Evolutionary conservation across 1,284 basidiomycete species (phyloP), one percentile per base, ranked within the genome.

Genomic region (Rhodotorula sp.): DNA sequence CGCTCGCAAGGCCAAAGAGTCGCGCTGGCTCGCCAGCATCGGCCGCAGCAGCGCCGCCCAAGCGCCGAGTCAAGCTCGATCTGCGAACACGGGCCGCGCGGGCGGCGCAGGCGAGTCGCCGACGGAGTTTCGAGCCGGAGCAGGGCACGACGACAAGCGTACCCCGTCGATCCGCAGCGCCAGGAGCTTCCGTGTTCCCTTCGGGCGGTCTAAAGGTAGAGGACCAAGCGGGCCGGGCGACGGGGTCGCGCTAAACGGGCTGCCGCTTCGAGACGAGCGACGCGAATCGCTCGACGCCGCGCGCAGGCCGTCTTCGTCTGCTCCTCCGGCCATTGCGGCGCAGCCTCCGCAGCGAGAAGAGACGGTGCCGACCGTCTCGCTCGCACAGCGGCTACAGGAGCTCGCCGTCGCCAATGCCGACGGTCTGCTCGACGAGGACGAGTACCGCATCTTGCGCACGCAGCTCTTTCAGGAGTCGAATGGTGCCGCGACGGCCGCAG

Each of bases 371-470:
- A 66, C 68, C 16, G 25, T 58, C 13, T 34, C n/a, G 9, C 72
- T 78, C 21, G 78, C 78, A 14, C 57, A 58, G 19, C 34, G 76
- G 17, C 55, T 79, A 45, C 74, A 77, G 59, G 78, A 79, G 63
- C 72, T 79, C 10, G 71, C 76, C 10, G 67, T 68, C 42, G 74
- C 78, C 16, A 67, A 79, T 41, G 70, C 67, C 4, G 75, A 78
- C 34, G 78, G 78, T 0, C 55, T 79, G 25, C 61, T 79, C 4
- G 77, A 78, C 49, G 78, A 79, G 41, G 74, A 78, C 21, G 77
- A 78, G 55, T 79, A 79, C 58, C 61, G 78, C 3, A 60, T 74
- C 27, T 59, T 79, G 16, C 64, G 78, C 34, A 50, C 53, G 27
- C 66, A 71, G 54, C 45, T 76, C 12, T 79, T 79, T 56, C 74